Conservation (phyloP, 164 flowering plant genomes). For the Piper longum region DNA sequence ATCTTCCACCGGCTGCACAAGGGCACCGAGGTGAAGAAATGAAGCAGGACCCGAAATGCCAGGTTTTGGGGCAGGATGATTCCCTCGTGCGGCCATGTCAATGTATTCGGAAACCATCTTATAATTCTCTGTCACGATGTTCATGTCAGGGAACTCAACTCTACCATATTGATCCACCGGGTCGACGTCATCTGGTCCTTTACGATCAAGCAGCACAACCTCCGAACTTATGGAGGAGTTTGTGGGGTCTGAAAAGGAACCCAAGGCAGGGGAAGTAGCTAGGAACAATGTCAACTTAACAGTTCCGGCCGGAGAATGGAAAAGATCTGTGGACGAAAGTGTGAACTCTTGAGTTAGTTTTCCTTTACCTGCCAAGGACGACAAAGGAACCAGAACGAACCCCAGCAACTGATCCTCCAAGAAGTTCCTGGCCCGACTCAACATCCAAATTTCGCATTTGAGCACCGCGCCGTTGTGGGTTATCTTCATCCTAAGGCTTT, state of each 20-base stretch:
- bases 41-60: slow-evolving; percentile 23
- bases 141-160: slow-evolving; percentile 75
- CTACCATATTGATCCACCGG: slow-evolving; percentile 45
- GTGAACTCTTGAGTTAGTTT: slow-evolving; percentile 49
- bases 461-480: slow-evolving; percentile 46
- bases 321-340: slow-evolving; percentile 61
- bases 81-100: slow-evolving; percentile 9
- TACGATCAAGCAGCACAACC: slow-evolving; percentile 45
- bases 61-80: slow-evolving; percentile 15
- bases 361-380: slow-evolving; percentile 42
- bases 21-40: slow-evolving; percentile 56
- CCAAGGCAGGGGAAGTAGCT: slow-evolving; percentile 17
- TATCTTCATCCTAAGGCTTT: slow-evolving; percentile 36
- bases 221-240: slow-evolving; percentile 55
- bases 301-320: slow-evolving; percentile 89
- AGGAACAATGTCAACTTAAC: slow-evolving; percentile 43
- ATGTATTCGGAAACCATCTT: slow-evolving; percentile 72
- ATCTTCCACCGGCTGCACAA: slow-evolving; percentile 31
- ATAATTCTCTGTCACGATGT: slow-evolving; percentile 47
- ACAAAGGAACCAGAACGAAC: slow-evolving; percentile 63
- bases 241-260: slow-evolving; percentile 10
- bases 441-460: slow-evolving; percentile 97
- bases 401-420: slow-evolving; percentile 92
- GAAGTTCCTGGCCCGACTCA: slow-evolving; percentile 55
- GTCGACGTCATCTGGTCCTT: slow-evolving; percentile 26